These are phyloP conservation scores for Fusarium sp. DNA, from an alignment of 2,329 filamentous ascomycete genomes.

Conservation along the genomic window DNA sequence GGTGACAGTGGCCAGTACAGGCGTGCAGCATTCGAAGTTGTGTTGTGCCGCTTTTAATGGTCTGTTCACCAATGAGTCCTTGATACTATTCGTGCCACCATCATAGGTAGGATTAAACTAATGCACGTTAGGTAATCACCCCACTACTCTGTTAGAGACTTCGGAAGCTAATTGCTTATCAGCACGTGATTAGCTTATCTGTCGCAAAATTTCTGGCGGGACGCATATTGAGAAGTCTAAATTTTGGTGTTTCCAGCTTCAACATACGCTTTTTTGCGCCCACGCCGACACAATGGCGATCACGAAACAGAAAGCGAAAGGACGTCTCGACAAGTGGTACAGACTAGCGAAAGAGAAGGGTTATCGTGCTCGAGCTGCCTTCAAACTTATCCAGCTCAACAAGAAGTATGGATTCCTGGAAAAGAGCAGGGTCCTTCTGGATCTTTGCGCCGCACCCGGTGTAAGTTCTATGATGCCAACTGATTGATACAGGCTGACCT, in stretches of 20 bases:
- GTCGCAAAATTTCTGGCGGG: slow-evolving; percentile 52
- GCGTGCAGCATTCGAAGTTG: slow-evolving; percentile 36
- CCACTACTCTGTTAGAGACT: neutral
- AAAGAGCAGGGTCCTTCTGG: slow-evolving; percentile 93
- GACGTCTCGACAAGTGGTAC: slow-evolving; percentile 99
- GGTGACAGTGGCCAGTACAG: slow-evolving; percentile 29
- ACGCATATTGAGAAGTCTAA: slow-evolving; percentile 17
- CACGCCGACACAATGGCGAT: slow-evolving; percentile 76
- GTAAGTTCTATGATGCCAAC: slow-evolving; percentile 58
- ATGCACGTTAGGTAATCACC: slow-evolving; percentile 36
- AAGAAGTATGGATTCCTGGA: slow-evolving; percentile 99
- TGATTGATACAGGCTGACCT: slow-evolving; percentile 40
- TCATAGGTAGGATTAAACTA: slow-evolving; percentile 19
- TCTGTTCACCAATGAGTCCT: slow-evolving; percentile 25
- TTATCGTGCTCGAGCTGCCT: slow-evolving; percentile 93
- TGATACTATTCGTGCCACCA: slow-evolving; percentile 28
- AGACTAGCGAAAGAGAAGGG: slow-evolving; percentile 98
- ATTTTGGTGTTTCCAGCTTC: neutral
- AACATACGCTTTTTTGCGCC: neutral
- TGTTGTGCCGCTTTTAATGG: slow-evolving; percentile 29
- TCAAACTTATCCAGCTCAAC: slow-evolving; percentile 98
- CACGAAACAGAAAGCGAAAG: slow-evolving; percentile 96
- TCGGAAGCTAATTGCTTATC: slow-evolving; percentile 40
- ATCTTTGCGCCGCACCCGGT: slow-evolving; percentile 97
- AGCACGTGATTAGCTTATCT: slow-evolving; percentile 50